Evolutionary conservation across 2,329 filamentous ascomycete species (phyloP).

Genomic region (Fusarium sacchari): DNA sequence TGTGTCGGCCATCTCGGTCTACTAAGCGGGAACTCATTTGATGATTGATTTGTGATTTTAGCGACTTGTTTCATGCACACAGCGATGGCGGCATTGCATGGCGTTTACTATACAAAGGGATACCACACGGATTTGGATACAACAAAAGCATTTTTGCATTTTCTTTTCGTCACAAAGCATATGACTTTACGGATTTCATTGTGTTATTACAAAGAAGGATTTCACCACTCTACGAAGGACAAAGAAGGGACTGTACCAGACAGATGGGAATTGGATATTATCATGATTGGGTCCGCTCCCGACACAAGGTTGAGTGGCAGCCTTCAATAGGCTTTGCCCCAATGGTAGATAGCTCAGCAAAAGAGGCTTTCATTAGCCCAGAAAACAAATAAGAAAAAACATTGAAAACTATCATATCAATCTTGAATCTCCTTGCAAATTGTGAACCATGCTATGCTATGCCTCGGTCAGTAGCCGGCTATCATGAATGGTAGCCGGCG

Average conservation of each 20-base stretch:
- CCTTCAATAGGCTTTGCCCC: conserved; percentile 7
- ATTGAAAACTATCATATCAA: conserved; percentile 27
- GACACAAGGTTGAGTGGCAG: conserved; percentile 41
- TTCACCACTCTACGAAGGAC: conserved; percentile 38
- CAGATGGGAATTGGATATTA: conserved; percentile 28
- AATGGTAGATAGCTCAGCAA: conserved; percentile 40
- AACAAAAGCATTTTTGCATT: conserved; percentile 31
- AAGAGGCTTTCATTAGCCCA: conserved; percentile 11
- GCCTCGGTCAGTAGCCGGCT: conserved; percentile 17
- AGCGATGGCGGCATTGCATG: conserved; percentile 45
- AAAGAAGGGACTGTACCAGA: conserved; percentile 28
- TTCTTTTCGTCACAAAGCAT: conserved; percentile 16
- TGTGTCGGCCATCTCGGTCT: conserved; percentile 66
- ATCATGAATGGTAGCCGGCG: conserved; percentile 14
- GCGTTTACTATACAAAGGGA: conserved; percentile 44
- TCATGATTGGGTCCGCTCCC: conserved; percentile 39
- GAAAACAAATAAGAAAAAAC: conserved; percentile 35
- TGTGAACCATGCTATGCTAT: conserved; percentile 6
- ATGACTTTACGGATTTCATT: conserved; percentile 29
- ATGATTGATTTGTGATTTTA: conserved; percentile 38
- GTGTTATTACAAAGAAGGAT: conserved; percentile 28
- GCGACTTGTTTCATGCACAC: conserved; percentile 40
- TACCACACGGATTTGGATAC: conserved; percentile 45
- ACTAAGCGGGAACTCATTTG: conserved; percentile 51
- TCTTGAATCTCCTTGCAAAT: conserved; percentile 1